phyloP scores from a whole-genome alignment of 768 basidiomycete genomes.

The Trametes coccinea region DNA sequence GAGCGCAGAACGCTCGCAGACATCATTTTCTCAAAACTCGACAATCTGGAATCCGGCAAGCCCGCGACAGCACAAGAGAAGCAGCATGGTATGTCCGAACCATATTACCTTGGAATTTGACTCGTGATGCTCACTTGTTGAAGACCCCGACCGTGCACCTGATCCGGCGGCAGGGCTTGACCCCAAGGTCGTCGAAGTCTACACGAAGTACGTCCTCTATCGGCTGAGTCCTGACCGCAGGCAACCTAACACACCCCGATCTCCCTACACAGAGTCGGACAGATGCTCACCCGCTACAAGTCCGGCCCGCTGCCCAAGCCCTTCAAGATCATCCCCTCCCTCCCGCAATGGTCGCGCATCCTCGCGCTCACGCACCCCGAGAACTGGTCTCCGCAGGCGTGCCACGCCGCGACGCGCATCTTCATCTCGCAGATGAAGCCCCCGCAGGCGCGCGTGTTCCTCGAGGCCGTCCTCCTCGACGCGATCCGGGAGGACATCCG shows the following conservation, averaged over 20 bases:
- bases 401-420: slow-evolving; percentile 89
- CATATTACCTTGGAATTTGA: slow-evolving; percentile 6
- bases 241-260: not conserved
- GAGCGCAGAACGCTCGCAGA: slow-evolving; percentile 91
- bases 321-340: slow-evolving; percentile 96
- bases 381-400: slow-evolving; percentile 95
- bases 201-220: slow-evolving; percentile 70
- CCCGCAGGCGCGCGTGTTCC: slow-evolving; percentile 87
- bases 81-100: slow-evolving; percentile 46
- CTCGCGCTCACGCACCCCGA: slow-evolving; percentile 91
- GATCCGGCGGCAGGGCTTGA: slow-evolving; percentile 89
- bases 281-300: slow-evolving; percentile 84
- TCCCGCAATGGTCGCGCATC: slow-evolving; percentile 94
- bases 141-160: slow-evolving; percentile 47
- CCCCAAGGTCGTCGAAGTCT: slow-evolving; percentile 90
- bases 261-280: slow-evolving; percentile 69
- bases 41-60: slow-evolving; percentile 57
- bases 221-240: not conserved
- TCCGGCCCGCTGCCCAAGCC: slow-evolving; percentile 94
- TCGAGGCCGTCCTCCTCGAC: slow-evolving; percentile 89
- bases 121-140: not conserved
- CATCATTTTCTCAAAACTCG: slow-evolving; percentile 93
- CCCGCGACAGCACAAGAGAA: slow-evolving; percentile 60
- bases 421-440: slow-evolving; percentile 98
- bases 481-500: slow-evolving; percentile 87